Evolutionary conservation across 2,329 filamentous ascomycete species (phyloP).

Genomic region (Talaromyces sp.): DNA sequence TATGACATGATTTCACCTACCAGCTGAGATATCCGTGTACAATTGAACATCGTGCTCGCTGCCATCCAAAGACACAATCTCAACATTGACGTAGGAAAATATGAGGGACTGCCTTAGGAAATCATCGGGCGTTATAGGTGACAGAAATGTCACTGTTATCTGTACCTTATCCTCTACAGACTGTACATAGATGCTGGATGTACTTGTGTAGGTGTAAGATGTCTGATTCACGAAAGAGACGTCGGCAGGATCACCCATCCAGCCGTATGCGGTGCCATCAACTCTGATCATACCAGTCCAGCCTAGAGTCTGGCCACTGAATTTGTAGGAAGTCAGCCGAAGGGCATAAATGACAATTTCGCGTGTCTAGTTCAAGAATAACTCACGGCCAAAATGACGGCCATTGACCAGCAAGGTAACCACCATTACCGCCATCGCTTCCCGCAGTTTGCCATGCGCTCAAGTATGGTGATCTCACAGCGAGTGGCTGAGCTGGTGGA

Average conservation of each 20-base stretch:
- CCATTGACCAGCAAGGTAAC: constrained; percentile 66
- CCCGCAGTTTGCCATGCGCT: constrained; percentile 66
- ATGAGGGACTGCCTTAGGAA: constrained; percentile 63
- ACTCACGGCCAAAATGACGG: constrained; percentile 65
- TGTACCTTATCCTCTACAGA: constrained; percentile 58
- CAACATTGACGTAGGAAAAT: constrained; percentile 67
- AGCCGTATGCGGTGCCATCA: constrained; percentile 61
- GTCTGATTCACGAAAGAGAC: constrained; percentile 53
- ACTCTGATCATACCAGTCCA: constrained; percentile 69
- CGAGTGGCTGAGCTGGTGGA: constrained; percentile 66
- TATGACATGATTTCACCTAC: constrained; percentile 35
- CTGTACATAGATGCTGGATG: constrained; percentile 66
- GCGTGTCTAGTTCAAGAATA: neutral
- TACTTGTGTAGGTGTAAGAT: constrained; percentile 67
- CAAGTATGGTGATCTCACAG: constrained; percentile 71
- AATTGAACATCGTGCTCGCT: constrained; percentile 61
- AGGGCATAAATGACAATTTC: neutral
- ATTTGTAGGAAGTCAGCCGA: neutral
- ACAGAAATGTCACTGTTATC: constrained; percentile 67
- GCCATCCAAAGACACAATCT: constrained; percentile 61
- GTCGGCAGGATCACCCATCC: constrained; percentile 59
- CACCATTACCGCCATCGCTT: constrained; percentile 59
- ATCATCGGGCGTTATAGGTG: constrained; percentile 65
- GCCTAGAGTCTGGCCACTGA: constrained; percentile 54
- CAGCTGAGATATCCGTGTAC: constrained; percentile 69